These are phyloP conservation scores for Porcisia hertigi DNA, from an alignment of 208 protist genomes.

Conservation along the genomic window DNA sequence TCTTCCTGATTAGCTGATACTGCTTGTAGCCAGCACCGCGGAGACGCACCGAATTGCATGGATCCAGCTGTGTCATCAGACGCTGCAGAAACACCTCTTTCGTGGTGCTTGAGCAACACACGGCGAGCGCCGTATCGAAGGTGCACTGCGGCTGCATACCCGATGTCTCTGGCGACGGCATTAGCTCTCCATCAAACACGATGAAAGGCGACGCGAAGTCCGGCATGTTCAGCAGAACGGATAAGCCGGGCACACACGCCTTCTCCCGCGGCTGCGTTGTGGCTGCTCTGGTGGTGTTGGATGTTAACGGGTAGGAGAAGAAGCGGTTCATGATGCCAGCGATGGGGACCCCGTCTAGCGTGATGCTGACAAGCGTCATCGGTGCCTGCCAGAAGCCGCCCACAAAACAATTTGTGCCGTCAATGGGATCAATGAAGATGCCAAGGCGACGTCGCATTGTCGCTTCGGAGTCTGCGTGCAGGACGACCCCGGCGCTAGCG, in stretches of 20 bases:
- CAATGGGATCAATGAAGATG: conserved; percentile 88
- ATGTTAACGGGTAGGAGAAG: conserved; percentile 40
- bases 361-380: conserved; percentile 80
- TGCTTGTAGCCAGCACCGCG: conserved; percentile 65
- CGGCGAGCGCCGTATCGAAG: conserved; percentile 9
- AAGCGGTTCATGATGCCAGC: conserved; percentile 69
- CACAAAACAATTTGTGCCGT: conserved; percentile 84
- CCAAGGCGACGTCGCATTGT: conserved; percentile 48
- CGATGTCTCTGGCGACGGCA: not conserved
- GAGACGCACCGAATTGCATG: conserved; percentile 18
- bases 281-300: not conserved
- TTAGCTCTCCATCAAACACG: conserved; percentile 46
- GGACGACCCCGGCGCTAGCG: not conserved
- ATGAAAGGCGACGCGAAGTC: conserved; percentile 31
- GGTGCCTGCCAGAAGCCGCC: conserved; percentile 59
- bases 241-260: conserved; percentile 23
- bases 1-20: conserved; percentile 41
- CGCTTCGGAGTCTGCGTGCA: conserved; percentile 35
- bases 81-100: conserved; percentile 33
- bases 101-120: conserved; percentile 49
- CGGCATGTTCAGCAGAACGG: conserved; percentile 43
- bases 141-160: not conserved
- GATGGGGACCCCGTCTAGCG: conserved; percentile 60
- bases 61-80: conserved; percentile 30
- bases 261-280: not conserved